Base-by-base conservation (phyloP, 345 rosid genomes). In the Ceriops zippeliana region DNA sequence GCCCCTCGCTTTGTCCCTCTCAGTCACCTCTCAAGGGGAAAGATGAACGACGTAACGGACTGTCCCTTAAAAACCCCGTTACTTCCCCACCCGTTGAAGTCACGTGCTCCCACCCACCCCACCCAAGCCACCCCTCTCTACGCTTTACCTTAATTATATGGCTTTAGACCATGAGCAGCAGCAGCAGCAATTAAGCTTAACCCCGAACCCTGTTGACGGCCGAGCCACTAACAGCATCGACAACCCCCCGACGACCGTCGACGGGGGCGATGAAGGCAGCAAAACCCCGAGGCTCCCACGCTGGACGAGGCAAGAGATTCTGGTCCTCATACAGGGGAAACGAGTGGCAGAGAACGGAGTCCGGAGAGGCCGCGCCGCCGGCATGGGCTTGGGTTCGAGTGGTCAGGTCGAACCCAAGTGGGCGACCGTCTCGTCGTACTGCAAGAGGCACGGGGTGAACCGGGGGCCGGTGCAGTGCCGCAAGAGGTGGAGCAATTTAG, bases 391-490 rank as follows among this genome's bases (percentile, higher is more conserved):
- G 65, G 90, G 95, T 62, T 80, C 89, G 17, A 13, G 15, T 53
- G 90, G 79, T 56, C 96, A 80, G 75, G 73, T 84, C 64, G 98
- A 95, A 78, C 90, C 99, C 0, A 95, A 95, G 73, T 95, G 99
- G 99, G 91, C 97, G 0, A 84, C 96, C 5, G 96, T 95, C 1
- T 95, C 98, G 2, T 86, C 97, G 15, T 95, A 95, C 79, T 95
- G 97, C 34, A 84, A 82, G 27, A 76, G 90, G 51, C 96, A 95
- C 76, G 98, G 97, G 0, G 99, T 92, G 68, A 88, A 91, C 83
- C 83, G 98, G 10, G 99, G 96, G 0, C 99, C 99, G 21, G 90
- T 95, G 28, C 98, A 95, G 93, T 95, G 99, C 76, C 93, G 98
- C 52, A 95, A 95, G 73, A 79, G 98, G 70, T 95, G 97, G 98